phyloP scores from a whole-genome alignment of 1,284 basidiomycete species.

The Ceraceosorus guamensis region DNA sequence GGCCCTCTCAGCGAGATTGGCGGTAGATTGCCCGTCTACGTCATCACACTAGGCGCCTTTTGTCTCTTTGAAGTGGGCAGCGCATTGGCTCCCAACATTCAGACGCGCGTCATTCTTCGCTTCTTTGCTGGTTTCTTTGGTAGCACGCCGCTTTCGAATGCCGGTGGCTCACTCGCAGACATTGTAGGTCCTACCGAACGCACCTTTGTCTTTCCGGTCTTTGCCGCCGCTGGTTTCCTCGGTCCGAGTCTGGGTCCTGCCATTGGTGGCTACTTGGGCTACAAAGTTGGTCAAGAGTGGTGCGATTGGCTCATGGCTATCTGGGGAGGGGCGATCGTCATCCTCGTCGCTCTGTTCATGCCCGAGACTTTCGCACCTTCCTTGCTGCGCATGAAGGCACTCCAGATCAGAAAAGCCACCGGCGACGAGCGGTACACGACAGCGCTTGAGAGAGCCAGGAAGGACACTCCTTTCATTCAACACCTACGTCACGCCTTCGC shows the following conservation, averaged over 20 bases:
- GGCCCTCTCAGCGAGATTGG: conserved; percentile 7
- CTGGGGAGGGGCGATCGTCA: conserved; percentile 2
- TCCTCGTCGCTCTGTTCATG: conserved; percentile 5
- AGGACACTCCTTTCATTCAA: conserved; percentile 2
- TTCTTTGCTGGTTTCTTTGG: conserved; percentile 13
- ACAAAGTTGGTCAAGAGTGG: conserved; percentile 6
- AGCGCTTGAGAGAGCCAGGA: conserved; percentile 3
- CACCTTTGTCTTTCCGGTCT: conserved; percentile 5
- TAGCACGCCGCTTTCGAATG: conserved; percentile 9
- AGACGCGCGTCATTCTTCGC: conserved; percentile 6
- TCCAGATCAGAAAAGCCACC: conserved; percentile 7
- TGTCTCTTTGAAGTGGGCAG: conserved; percentile 8
- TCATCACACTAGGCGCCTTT: conserved; percentile 2
- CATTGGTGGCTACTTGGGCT: conserved; percentile 6
- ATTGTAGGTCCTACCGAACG: conserved; percentile 3
- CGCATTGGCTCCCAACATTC: conserved; percentile 10
- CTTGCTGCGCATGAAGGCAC: conserved; percentile 8
- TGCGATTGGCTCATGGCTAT: conserved; percentile 10
- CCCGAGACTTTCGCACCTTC: conserved; percentile 8
- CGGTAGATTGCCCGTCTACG: conserved; percentile 7
- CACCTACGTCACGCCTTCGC: conserved; percentile 5
- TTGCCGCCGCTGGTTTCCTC: conserved; percentile 8
- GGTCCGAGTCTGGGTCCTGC: conserved; percentile 11
- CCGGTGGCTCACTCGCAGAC: conserved; percentile 9
- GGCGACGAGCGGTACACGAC: conserved; percentile 7